Conservation (phyloP, 2,329 filamentous ascomycete genomes). For the Keithomyces neogunnii region DNA sequence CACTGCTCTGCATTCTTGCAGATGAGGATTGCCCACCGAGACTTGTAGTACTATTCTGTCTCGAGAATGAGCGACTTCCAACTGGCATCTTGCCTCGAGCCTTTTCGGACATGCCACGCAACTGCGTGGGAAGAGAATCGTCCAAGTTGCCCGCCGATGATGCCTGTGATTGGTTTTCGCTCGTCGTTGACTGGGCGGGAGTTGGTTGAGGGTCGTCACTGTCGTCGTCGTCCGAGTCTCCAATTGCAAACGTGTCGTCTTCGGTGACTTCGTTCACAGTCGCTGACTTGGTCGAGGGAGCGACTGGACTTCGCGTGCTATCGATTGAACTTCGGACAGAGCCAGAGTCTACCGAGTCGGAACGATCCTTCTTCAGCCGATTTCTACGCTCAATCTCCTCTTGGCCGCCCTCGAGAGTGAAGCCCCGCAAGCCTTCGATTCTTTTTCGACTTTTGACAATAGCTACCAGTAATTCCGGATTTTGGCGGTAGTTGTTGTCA, state of each 20-base stretch:
- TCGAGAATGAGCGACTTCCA: slow-evolving; percentile 70
- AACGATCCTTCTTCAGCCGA: slow-evolving; percentile 53
- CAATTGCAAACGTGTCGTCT: slow-evolving; percentile 77
- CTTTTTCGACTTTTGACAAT: slow-evolving; percentile 72
- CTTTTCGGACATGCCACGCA: slow-evolving; percentile 94
- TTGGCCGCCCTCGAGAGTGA: slow-evolving; percentile 86
- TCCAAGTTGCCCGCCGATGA: slow-evolving; percentile 63
- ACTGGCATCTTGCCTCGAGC: slow-evolving; percentile 93
- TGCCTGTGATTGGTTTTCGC: slow-evolving; percentile 53
- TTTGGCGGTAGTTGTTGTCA: slow-evolving; percentile 78
- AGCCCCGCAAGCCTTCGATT: slow-evolving; percentile 76
- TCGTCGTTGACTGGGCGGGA: slow-evolving; percentile 54
- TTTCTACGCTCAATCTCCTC: slow-evolving; percentile 81
- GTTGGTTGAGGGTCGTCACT: slow-evolving; percentile 47
- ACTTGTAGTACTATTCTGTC: slow-evolving; percentile 84
- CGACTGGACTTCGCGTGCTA: slow-evolving; percentile 53
- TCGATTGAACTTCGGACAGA: slow-evolving; percentile 58
- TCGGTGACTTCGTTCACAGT: slow-evolving; percentile 37
- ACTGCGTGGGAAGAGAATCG: slow-evolving; percentile 71
- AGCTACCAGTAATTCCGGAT: slow-evolving; percentile 71
- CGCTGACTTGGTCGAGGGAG: slow-evolving; percentile 14
- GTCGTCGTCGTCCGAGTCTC: slow-evolving; percentile 65
- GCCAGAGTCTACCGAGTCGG: slow-evolving; percentile 38
- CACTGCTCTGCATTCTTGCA: slow-evolving; percentile 45
- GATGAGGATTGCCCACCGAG: slow-evolving; percentile 57